These are phyloP conservation scores for Lentinula lateritia DNA, from an alignment of 768 basidiomycete species.

Conservation along the genomic window DNA sequence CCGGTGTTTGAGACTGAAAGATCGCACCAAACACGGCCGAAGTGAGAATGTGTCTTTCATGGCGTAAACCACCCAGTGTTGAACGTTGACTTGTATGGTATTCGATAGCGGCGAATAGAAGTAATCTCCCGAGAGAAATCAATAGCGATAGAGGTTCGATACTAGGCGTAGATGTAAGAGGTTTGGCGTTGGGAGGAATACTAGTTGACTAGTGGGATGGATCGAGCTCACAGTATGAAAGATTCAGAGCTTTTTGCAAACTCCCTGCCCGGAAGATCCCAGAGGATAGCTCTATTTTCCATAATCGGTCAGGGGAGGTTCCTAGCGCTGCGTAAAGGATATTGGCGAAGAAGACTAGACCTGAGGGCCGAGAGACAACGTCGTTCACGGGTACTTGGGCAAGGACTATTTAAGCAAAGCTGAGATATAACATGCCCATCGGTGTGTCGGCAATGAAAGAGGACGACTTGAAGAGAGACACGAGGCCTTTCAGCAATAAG, in stretches of 20 bases:
- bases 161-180: background rate
- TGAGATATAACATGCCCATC: background rate
- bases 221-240: conserved; percentile 6
- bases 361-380: conserved; percentile 21
- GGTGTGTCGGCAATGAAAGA: background rate
- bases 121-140: conserved; percentile 17
- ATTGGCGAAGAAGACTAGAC: conserved; percentile 21
- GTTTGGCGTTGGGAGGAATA: background rate
- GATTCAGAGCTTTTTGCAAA: conserved; percentile 10
- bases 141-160: no score
- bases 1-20: conserved; percentile 18
- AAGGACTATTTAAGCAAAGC: conserved; percentile 4
- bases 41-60: conserved; percentile 17
- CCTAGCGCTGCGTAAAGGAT: conserved; percentile 23
- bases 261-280: conserved; percentile 18
- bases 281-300: conserved; percentile 19
- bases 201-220: background rate
- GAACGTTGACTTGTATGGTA: conserved; percentile 17
- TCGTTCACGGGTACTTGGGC: conserved; percentile 25
- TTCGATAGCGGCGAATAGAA: conserved; percentile 17
- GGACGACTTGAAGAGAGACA: no score
- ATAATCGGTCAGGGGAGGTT: conserved; percentile 17
- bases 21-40: conserved; percentile 20
- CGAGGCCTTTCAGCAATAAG: background rate
- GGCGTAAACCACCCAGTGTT: conserved; percentile 14